Evolutionary conservation across 1,139 yeast species (phyloP), one percentile per base, ranked within the genome.

Genomic region (Blastobotrys illinoisensis): DNA sequence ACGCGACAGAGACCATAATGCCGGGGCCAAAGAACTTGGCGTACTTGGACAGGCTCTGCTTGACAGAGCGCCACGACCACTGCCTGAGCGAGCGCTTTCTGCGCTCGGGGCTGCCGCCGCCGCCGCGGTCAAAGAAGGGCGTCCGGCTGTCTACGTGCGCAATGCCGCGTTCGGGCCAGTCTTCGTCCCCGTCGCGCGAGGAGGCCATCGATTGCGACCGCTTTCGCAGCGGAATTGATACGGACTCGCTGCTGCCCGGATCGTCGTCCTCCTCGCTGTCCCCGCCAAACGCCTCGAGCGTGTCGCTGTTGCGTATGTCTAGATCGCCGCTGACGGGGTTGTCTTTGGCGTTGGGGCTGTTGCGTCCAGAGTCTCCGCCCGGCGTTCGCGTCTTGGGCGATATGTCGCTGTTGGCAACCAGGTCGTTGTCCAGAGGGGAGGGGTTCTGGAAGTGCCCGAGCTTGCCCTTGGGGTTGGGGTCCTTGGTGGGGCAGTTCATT

Each of bases 1-100:
- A 93, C 0, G 98, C 96, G 52, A 93, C 98, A 20, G 95, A 82
- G 26, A 93, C 95, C 93, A 91, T 85, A 49, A 91, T 78, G 0
- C 98, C 98, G 0, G 97, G 97, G 0, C 98, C 97, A 2, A 90
- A 74, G 70, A 90, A 90, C 61, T 78, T 74, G 53, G 79, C 67
- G 68, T 86, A 87, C 61, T 83, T 85, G 55, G 58, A 47, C 11
- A 64, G 54, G n/a, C 56, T 52, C 13, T 40, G 14, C 26, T 46
- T 51, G 13, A 51, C 13, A n/a, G 16, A 23, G 4, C n/a, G 7
- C 50, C 46, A 47, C 13, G 40, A 32, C 40, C 40, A 32, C 13
- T 5, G 14, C 16, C 16, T 32, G 3, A 14, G 40, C 4, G 40
- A 4, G 3, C 44, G 26, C 44, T 16, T 43, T 44, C 40, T 49